These are phyloP conservation scores for Hawksworthiomyces lignivorus DNA, from an alignment of 2,329 filamentous ascomycete species.

Conservation along the genomic window DNA sequence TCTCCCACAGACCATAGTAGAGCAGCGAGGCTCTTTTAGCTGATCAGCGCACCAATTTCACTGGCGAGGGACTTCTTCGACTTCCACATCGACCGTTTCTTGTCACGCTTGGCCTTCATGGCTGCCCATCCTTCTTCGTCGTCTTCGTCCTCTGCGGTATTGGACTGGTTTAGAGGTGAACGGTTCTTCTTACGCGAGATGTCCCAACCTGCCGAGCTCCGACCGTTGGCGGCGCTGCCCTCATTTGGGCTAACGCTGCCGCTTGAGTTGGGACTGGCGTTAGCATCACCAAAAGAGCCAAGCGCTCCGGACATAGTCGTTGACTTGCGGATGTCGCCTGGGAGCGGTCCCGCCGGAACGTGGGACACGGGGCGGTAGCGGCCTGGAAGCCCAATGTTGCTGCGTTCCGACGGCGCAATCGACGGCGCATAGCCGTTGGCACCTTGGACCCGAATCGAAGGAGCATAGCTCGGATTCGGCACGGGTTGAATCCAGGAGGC, in stretches of 20 bases:
- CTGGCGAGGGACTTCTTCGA: constrained; percentile 48
- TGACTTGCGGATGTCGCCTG: constrained; percentile 27
- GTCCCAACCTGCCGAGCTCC: constrained; percentile 15
- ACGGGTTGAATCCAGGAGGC: constrained; percentile 48
- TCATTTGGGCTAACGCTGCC: constrained; percentile 6
- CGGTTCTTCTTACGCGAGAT: constrained; percentile 26
- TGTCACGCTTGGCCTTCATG: constrained; percentile 61
- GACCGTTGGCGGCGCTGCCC: not conserved
- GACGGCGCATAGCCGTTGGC: constrained; percentile 68
- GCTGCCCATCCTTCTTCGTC: constrained; percentile 61
- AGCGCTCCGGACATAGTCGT: constrained; percentile 36
- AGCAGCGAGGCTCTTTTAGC: no score
- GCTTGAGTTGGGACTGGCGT: constrained; percentile 10
- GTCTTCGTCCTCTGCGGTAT: constrained; percentile 43
- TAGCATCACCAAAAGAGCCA: constrained; percentile 2
- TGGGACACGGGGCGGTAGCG: constrained; percentile 86
- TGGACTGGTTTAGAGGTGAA: constrained; percentile 31
- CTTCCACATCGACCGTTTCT: constrained; percentile 60
- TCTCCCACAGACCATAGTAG: no score
- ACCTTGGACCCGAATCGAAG: constrained; percentile 42
- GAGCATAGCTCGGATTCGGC: constrained; percentile 35
- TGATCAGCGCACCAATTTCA: constrained; percentile 42
- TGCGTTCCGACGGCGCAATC: constrained; percentile 91
- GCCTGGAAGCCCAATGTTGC: constrained; percentile 82
- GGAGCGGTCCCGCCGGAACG: constrained; percentile 29